Evolutionary conservation across 768 basidiomycete genomes (phyloP).

Genomic region (Pisolithus albus): DNA sequence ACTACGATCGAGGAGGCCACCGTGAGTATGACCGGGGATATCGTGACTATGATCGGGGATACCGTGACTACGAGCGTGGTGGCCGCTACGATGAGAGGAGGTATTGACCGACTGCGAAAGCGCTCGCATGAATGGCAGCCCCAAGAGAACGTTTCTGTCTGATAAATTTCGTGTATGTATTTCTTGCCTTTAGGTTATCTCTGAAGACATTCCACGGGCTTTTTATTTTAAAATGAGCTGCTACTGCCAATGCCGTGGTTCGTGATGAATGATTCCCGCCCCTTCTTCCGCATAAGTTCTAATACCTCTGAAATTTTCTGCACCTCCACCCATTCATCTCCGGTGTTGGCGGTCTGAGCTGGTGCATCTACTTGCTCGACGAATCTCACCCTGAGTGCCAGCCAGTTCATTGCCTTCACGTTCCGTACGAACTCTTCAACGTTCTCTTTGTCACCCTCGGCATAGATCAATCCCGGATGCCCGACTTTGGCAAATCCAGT

Average conservation of each 20-base stretch:
- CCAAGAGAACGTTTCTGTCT: neutral
- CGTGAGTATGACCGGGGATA: conserved; percentile 32
- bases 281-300: conserved; percentile 55
- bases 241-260: conserved; percentile 60
- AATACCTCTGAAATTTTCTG: conserved; percentile 66
- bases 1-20: conserved; percentile 20
- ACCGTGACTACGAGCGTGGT: conserved; percentile 31
- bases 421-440: conserved; percentile 60
- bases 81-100: conserved; percentile 30
- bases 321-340: conserved; percentile 49
- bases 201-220: neutral
- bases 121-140: neutral
- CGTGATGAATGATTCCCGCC: conserved; percentile 47
- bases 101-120: neutral
- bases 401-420: conserved; percentile 74
- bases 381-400: conserved; percentile 60
- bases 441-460: conserved; percentile 44
- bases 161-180: conserved; percentile 15
- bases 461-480: conserved; percentile 71
- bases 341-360: neutral
- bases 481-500: conserved; percentile 69
- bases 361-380: conserved; percentile 36
- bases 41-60: conserved; percentile 34
- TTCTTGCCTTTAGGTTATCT: conserved; percentile 3
- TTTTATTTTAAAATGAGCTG: conserved; percentile 2